A percentile compares a stretch with the other conserved stretches of the same genome.
phyloP scores from a whole-genome alignment of 225 moss, liverwort and hornwort genomes.

The Polytrichum commune region DNA sequence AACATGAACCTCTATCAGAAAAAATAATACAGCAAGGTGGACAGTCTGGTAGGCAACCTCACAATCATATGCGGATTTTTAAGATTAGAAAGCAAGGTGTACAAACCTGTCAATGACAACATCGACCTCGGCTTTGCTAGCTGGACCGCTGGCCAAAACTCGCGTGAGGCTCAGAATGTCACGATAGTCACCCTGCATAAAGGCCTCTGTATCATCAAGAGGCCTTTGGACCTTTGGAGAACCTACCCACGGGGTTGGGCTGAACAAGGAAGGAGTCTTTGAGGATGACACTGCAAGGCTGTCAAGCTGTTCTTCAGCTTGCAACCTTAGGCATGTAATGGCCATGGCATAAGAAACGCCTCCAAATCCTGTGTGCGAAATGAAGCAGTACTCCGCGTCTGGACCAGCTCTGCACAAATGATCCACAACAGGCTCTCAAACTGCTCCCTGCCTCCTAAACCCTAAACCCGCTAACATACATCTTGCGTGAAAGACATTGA shows the following conservation, averaged over 20 bases:
- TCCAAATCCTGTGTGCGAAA: constrained; percentile 98
- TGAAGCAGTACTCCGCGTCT: constrained; percentile 82
- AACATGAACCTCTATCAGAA: no score
- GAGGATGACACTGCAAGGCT: constrained; percentile 78
- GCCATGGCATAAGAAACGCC: constrained; percentile 99
- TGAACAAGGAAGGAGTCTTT: constrained; percentile 32
- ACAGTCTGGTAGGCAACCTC: no score
- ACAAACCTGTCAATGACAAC: constrained; percentile 78
- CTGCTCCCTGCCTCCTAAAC: neutral
- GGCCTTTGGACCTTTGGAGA: constrained; percentile 56
- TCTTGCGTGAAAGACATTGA: no score
- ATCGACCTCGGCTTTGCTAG: constrained; percentile 95
- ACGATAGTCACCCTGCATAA: constrained; percentile 87
- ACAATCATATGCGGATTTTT: no score
- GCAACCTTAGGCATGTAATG: constrained; percentile 93
- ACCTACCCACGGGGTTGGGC: constrained; percentile 18
- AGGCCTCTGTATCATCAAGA: constrained; percentile 74
- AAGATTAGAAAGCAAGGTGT: constrained; percentile 4
- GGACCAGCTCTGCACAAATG: constrained; percentile 53
- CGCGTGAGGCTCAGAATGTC: constrained; percentile 92
- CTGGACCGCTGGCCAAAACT: constrained; percentile 88
- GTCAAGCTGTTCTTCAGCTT: constrained; percentile 69
- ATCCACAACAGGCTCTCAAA: neutral
- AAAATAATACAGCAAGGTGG: no score
- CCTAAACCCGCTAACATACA: no score